phyloP scores from a whole-genome alignment of 1,284 basidiomycete species.

The Ganoderma boninense region DNA sequence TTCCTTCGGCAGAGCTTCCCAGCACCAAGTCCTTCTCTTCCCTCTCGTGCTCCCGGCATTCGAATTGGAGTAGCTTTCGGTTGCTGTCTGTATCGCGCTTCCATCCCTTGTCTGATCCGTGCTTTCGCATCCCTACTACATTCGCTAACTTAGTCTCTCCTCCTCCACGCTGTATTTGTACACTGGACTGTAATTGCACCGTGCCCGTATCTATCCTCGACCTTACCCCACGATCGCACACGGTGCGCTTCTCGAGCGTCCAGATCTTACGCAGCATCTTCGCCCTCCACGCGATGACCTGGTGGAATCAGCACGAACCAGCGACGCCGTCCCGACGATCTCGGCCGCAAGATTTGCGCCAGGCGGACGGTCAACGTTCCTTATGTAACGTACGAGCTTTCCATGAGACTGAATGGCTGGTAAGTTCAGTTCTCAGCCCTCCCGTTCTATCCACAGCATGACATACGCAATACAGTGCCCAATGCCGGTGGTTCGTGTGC shows the following conservation, averaged over 20 bases:
- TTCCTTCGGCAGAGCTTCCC: conserved; percentile 15
- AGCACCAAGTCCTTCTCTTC: neutral
- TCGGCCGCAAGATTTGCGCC: neutral
- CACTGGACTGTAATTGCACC: neutral
- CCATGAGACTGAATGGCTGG: neutral
- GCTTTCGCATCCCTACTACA: conserved; percentile 24
- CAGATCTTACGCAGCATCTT: neutral
- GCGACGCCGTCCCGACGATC: neutral
- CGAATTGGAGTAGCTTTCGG: conserved; percentile 21
- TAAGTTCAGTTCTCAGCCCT: neutral
- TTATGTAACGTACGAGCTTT: neutral
- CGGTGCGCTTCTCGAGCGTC: neutral
- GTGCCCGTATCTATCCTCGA: neutral
- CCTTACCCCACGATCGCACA: neutral
- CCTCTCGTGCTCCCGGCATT: conserved; percentile 8
- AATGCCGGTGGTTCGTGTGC: neutral
- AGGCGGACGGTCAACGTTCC: neutral
- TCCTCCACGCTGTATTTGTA: conserved; percentile 12
- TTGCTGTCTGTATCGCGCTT: conserved; percentile 27
- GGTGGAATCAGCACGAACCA: neutral
- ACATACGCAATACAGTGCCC: neutral
- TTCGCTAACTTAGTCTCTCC: conserved; percentile 25
- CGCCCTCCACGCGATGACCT: neutral
- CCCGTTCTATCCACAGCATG: neutral
- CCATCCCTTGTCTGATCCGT: conserved; percentile 17